Percentiles rank a stretch among this genome's conserved stretches.
Conservation (phyloP, 371 early-diverging fungal species). For the Rhizopus arrhizus region DNA sequence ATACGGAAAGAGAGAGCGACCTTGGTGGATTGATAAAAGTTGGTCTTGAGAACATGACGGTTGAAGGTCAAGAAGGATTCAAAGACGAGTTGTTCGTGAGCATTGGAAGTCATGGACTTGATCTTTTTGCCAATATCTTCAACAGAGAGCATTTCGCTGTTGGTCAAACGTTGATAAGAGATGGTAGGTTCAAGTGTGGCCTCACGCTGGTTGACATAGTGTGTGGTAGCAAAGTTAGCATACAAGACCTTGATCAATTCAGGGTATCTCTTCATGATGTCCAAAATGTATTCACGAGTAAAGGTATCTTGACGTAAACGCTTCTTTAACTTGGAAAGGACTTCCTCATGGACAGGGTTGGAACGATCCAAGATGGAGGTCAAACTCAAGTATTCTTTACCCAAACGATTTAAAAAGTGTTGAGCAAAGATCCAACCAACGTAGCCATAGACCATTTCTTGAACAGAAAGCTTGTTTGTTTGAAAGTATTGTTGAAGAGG, state of each 20-base stretch:
- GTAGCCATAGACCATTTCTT: conserved; percentile 95
- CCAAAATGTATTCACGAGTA: conserved; percentile 96
- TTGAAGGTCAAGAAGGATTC: conserved; percentile 95
- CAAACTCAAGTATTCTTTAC: conserved; percentile 88
- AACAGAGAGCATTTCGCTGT: conserved; percentile 73
- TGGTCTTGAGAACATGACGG: conserved; percentile 96
- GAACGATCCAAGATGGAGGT: conserved; percentile 74
- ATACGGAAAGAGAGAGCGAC: conserved; percentile 97
- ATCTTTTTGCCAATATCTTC: conserved; percentile 89
- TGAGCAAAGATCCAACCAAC: conserved; percentile 96
- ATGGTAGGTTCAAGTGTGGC: conserved; percentile 72
- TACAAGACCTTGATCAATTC: conserved; percentile 92
- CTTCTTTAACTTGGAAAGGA: conserved; percentile 95
- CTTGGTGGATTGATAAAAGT: conserved; percentile 99
- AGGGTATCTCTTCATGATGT: conserved; percentile 94
- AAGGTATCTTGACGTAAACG: conserved; percentile 95
- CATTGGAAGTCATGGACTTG: conserved; percentile 82
- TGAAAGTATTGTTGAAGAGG: conserved; percentile 95
- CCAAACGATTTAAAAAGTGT: conserved; percentile 97
- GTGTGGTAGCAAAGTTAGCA: conserved; percentile 92
- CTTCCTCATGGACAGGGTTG: conserved; percentile 88
- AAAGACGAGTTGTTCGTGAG: conserved; percentile 94
- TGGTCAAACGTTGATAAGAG: conserved; percentile 91
- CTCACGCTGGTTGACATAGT: conserved; percentile 82
- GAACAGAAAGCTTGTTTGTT: conserved; percentile 87